A percentile compares a stretch with the other conserved stretches of the same genome.
phyloP scores from a whole-genome alignment of 108 stramenopile species.

The Epithemia pelagica region DNA sequence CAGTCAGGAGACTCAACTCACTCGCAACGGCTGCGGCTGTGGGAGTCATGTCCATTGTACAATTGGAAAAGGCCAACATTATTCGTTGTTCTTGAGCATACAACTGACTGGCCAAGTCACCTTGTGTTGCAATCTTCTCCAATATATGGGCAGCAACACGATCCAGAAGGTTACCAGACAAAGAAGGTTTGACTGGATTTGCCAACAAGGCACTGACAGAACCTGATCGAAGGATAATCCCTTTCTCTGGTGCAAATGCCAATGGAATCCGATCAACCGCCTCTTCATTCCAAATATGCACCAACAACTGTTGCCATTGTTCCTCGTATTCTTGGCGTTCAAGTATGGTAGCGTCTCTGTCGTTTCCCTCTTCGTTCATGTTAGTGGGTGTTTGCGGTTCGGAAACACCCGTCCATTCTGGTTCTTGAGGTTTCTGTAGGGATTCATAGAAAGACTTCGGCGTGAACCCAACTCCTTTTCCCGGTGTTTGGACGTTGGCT shows the following conservation, averaged over 20 bases:
- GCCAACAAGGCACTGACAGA: not conserved
- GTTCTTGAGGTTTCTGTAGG: not conserved
- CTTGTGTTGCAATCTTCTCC: not conserved
- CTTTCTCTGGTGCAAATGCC: not conserved
- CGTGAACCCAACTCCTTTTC: not conserved
- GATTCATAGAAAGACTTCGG: not conserved
- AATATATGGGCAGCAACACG: not conserved
- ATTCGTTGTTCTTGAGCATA: not conserved
- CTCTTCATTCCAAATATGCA: constrained; percentile 38
- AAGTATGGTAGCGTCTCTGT: not conserved
- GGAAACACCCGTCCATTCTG: not conserved
- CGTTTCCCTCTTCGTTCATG: not conserved
- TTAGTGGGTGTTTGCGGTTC: not conserved
- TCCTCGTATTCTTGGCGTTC: constrained; percentile 28
- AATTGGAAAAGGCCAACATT: not conserved
- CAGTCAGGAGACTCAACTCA: not conserved
- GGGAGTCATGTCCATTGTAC: not conserved
- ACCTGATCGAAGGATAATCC: constrained; percentile 9
- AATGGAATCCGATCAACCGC: constrained; percentile 25
- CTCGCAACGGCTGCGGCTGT: not conserved
- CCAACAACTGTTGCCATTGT: constrained; percentile 33
- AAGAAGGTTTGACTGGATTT: not conserved
- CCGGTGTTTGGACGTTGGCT: not conserved
- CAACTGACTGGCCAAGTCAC: not conserved
- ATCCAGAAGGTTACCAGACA: not conserved